Conservation (phyloP, 78 protist genomes). For the Tieghemostelium lacteum region DNA sequence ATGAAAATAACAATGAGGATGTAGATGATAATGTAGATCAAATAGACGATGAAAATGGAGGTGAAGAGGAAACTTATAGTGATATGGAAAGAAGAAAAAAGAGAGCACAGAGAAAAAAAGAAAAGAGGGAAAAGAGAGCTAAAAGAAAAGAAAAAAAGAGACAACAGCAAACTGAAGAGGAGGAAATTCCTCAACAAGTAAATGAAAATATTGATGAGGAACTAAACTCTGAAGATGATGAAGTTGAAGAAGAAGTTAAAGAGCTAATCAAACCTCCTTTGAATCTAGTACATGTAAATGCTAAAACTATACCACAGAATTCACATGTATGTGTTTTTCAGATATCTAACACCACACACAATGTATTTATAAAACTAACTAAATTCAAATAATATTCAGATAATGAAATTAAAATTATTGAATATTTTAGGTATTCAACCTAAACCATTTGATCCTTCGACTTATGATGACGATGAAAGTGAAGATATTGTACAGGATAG, state of each 20-base stretch:
- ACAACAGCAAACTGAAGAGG: neutral
- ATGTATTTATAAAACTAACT: neutral
- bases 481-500: neutral
- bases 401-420: constrained; percentile 55
- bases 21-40: constrained; percentile 11
- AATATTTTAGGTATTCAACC: constrained; percentile 76
- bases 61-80: neutral
- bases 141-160: neutral
- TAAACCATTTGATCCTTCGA: constrained; percentile 31
- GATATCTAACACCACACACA: neutral
- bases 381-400: neutral
- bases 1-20: neutral
- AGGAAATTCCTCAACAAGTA: neutral
- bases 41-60: neutral
- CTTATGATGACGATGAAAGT: constrained; percentile 23
- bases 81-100: neutral
- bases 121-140: neutral
- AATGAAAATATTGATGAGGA: neutral
- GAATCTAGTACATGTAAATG: constrained; percentile 22
- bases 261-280: constrained; percentile 50
- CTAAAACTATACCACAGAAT: constrained; percentile 2
- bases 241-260: constrained; percentile 27
- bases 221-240: constrained; percentile 20
- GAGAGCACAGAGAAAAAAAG: neutral
- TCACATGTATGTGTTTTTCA: neutral